phyloP scores from a whole-genome alignment of 768 basidiomycete genomes.

The Lactarius indigo region DNA sequence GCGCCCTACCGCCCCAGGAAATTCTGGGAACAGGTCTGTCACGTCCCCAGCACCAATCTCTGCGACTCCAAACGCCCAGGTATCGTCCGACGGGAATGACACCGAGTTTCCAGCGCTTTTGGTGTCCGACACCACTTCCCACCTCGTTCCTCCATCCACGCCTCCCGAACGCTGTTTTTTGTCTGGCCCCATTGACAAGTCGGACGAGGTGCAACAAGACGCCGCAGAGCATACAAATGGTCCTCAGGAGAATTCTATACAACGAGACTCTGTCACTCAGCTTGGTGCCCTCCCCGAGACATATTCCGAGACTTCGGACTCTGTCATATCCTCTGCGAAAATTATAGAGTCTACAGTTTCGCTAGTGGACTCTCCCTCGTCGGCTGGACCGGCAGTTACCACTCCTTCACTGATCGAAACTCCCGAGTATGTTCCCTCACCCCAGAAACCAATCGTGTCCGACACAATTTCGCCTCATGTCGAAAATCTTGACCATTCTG shows the following conservation, averaged over 20 bases:
- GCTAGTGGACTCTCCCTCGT: neutral
- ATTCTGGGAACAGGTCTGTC: constrained; percentile 12
- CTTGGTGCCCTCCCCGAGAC: neutral
- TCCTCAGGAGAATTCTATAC: neutral
- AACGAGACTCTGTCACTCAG: neutral
- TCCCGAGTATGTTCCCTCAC: neutral
- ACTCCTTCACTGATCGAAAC: neutral
- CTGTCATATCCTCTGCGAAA: neutral
- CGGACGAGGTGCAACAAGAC: neutral
- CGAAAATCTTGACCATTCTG: neutral
- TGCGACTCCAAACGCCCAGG: neutral
- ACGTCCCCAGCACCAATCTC: constrained; percentile 18
- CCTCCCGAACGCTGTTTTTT: neutral
- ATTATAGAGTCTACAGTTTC: neutral
- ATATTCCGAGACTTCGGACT: neutral
- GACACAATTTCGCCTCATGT: neutral
- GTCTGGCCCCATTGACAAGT: neutral
- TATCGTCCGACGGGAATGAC: constrained; percentile 11
- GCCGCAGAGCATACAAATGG: neutral
- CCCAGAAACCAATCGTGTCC: neutral
- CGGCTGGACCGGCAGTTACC: neutral
- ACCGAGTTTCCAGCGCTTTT: neutral
- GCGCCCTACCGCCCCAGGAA: constrained; percentile 21
- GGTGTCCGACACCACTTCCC: neutral
- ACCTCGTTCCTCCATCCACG: neutral